Base-by-base conservation (phyloP, 495 filamentous ascomycete species). In the Xylaria bambusicola region DNA sequence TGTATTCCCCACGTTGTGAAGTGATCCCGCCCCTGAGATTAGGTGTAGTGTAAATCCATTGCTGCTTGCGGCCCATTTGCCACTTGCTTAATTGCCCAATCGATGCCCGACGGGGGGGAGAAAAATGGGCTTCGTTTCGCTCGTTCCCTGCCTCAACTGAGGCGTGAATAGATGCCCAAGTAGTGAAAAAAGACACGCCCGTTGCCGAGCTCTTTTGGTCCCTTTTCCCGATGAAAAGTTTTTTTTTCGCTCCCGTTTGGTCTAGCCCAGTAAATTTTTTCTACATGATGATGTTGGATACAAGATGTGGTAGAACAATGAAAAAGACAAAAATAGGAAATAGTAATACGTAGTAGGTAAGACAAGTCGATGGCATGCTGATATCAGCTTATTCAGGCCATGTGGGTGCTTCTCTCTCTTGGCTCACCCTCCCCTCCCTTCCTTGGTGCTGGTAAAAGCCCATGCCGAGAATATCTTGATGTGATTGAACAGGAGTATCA, bases 181-280 rank as follows among this genome's bases (percentile, higher is more conserved):
- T n/a, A 52, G 3, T 10, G 10, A 33, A 33, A 33, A 12, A 27
- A 35, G 36, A 53, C 36, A 33, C 52, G 8, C 52, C 15, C 52
- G 52, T 54, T 44, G 52, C 52, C 52, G 52, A n/a, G 52, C 21
- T 13, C 31, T n/a, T n/a, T n/a, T n/a, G n/a, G n/a, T 33, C 24
- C 23, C 36, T 38, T 33, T 29, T n/a, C n/a, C n/a, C n/a, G n/a
- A n/a, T n/a, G n/a, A n/a, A n/a, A n/a, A n/a, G n/a, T n/a, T 54
- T 33, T 26, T 33, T 38, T 54, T 10, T 33, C 29, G 5, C 29
- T 33, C 29, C 29, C 29, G 5, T 33, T 33, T 31, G 52, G 52
- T 44, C 45, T 54, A 56, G n/a, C n/a, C 38, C n/a, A n/a, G n/a
- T n/a, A n/a, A n/a, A n/a, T 51, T 58, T 54, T 51, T 58, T 49